Evolutionary conservation across 2,329 filamentous ascomycete genomes (phyloP).

Genomic region (Fusarium stilboides): DNA sequence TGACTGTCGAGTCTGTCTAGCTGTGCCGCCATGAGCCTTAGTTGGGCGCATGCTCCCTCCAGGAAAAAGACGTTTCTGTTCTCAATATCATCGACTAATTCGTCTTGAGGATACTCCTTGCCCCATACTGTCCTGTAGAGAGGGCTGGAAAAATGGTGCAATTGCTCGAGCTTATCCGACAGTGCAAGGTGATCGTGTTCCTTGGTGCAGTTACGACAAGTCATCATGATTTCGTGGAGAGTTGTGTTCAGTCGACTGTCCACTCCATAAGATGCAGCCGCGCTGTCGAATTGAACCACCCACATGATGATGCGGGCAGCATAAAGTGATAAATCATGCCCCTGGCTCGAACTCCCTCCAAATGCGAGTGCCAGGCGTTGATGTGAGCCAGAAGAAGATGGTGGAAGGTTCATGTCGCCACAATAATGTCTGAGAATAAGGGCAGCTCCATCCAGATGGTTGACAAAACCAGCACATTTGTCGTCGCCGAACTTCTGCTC

Average conservation of each 20-base stretch:
- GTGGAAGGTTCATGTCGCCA: background rate
- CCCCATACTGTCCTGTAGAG: slow-evolving; percentile 1
- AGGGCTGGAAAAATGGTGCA: background rate
- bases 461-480: background rate
- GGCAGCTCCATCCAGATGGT: background rate
- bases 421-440: background rate
- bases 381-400: background rate
- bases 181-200: background rate
- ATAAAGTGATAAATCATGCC: background rate
- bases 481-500: background rate
- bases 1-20: no score
- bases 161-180: background rate
- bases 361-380: background rate
- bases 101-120: background rate
- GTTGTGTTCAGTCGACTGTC: background rate
- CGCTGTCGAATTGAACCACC: background rate
- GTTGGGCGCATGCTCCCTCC: background rate
- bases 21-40: background rate
- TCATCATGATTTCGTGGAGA: no score
- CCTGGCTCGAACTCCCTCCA: background rate
- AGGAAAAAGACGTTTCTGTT: background rate
- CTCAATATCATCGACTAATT: background rate
- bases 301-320: background rate
- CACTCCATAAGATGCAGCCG: background rate
- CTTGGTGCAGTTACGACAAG: background rate